Conservation (phyloP, 2,329 filamentous ascomycete species). For the Pestalotiopsis sp. region DNA sequence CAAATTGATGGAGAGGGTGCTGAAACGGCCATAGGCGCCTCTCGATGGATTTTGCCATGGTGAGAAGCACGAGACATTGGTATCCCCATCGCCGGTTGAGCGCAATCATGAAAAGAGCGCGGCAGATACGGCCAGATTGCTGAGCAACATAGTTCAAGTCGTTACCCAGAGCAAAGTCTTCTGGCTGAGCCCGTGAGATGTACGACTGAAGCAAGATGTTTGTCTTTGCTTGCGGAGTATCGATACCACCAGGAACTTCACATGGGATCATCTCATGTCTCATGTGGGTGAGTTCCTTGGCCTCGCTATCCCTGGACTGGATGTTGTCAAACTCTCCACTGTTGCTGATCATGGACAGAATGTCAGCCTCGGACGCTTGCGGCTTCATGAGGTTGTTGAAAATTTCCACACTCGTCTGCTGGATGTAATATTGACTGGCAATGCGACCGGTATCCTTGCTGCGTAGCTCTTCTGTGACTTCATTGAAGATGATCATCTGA, state of each 20-base stretch:
- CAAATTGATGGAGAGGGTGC: conserved; percentile 93
- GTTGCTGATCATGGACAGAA: conserved; percentile 95
- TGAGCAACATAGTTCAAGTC: conserved; percentile 95
- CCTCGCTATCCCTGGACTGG: conserved; percentile 86
- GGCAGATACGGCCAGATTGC: conserved; percentile 90
- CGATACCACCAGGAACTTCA: conserved; percentile 71
- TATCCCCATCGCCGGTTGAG: conserved; percentile 94
- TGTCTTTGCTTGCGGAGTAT: conserved; percentile 82
- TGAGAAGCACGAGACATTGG: conserved; percentile 87
- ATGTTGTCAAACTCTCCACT: conserved; percentile 98
- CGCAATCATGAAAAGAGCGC: conserved; percentile 96
- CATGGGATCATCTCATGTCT: conserved; percentile 72
- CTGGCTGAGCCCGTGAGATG: conserved; percentile 82
- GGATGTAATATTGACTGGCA: conserved; percentile 94
- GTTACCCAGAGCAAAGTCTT: conserved; percentile 91
- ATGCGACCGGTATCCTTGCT: conserved; percentile 96
- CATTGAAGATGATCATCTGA: conserved; percentile 99
- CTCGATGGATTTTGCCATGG: conserved; percentile 95
- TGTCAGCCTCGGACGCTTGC: conserved; percentile 83
- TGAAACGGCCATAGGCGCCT: conserved; percentile 94
- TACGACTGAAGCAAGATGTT: conserved; percentile 94
- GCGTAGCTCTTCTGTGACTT: conserved; percentile 86
- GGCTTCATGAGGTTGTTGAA: conserved; percentile 96
- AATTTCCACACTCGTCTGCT: conserved; percentile 89
- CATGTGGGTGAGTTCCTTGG: conserved; percentile 78